Conservation (phyloP, 2,329 filamentous ascomycete genomes). For the Cordyceps fumosorosea region DNA sequence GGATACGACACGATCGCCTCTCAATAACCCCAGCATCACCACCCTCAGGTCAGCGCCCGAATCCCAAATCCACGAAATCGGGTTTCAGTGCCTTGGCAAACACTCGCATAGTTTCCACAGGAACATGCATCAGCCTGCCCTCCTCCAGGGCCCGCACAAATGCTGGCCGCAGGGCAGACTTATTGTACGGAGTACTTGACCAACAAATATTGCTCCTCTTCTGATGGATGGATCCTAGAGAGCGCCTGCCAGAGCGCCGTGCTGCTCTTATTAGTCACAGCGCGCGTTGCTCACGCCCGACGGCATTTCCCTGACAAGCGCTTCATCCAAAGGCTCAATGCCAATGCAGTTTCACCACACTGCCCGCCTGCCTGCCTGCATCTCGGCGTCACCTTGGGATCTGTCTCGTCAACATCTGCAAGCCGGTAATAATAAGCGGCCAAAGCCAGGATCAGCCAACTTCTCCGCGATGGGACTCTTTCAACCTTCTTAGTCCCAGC, state of each 20-base stretch:
- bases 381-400: not conserved
- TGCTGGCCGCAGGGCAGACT: conserved; percentile 2
- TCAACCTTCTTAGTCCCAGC: not conserved
- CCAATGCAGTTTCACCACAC: conserved; percentile 9
- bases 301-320: conserved; percentile 76
- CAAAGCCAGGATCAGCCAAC: not conserved
- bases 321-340: conserved; percentile 16
- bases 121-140: conserved; percentile 14
- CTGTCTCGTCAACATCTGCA: not conserved
- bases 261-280: not conserved
- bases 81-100: conserved; percentile 17
- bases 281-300: conserved; percentile 66
- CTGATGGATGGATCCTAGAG: not conserved
- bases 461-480: not conserved
- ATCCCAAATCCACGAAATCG: conserved; percentile 14
- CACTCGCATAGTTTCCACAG: conserved; percentile 13
- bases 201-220: conserved; percentile 34
- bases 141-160: conserved; percentile 14
- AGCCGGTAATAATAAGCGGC: not conserved
- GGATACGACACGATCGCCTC: conserved; percentile 10
- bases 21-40: conserved; percentile 14
- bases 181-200: conserved; percentile 3
- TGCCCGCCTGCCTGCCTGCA: conserved; percentile 9
- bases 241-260: not conserved
- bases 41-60: conserved; percentile 13